Conservation (phyloP, 2,329 filamentous ascomycete genomes). For the Colletotrichum chrysophilum region DNA sequence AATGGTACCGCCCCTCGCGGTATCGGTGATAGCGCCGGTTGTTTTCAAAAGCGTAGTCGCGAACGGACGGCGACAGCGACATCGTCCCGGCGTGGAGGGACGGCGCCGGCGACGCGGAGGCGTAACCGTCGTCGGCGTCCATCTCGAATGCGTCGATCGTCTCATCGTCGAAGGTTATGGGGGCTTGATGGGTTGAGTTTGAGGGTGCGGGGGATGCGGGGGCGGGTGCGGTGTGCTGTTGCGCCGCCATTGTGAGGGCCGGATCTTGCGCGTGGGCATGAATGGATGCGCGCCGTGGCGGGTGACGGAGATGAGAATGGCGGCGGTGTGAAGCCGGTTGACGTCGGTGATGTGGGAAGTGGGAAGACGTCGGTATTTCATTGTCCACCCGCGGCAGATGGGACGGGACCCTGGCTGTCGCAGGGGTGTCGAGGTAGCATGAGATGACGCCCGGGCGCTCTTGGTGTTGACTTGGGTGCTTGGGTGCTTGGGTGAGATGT, state of each 20-base stretch:
- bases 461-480: background rate
- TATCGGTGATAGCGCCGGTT: slow-evolving; percentile 47
- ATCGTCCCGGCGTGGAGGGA: slow-evolving; percentile 23
- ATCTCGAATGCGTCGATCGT: background rate
- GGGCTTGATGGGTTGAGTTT: background rate
- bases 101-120: slow-evolving; percentile 22
- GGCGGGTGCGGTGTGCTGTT: background rate
- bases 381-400: background rate
- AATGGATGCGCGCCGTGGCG: background rate
- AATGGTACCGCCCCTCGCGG: slow-evolving; percentile 45
- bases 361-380: background rate
- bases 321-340: background rate
- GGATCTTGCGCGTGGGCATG: background rate
- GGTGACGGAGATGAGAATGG: accelerated
- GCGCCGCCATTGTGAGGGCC: background rate
- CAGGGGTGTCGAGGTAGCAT: background rate
- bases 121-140: slow-evolving; percentile 14
- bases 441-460: background rate
- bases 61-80: slow-evolving; percentile 38
- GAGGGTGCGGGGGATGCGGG: background rate
- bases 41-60: slow-evolving; percentile 46
- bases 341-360: background rate
- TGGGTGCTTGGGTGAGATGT: background rate
- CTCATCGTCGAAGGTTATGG: background rate
- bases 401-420: background rate